Evolutionary conservation across 2,329 filamentous ascomycete species (phyloP).

Genomic region (Sclerotinia minor): DNA sequence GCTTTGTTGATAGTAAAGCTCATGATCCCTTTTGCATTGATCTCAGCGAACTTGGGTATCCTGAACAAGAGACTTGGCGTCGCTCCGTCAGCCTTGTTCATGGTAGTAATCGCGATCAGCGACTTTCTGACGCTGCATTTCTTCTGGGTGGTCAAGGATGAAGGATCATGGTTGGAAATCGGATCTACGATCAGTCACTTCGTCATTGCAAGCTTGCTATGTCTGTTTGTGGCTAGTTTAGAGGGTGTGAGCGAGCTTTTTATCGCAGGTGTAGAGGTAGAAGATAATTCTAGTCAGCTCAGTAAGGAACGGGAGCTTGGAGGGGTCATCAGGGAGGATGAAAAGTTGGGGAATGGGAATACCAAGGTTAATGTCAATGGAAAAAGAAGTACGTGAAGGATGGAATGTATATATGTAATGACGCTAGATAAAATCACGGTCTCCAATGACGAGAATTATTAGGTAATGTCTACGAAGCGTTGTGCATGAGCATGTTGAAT

Average conservation of each 20-base stretch:
- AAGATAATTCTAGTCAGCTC: slow-evolving; percentile 36
- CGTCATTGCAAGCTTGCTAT: slow-evolving; percentile 83
- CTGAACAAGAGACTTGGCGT: slow-evolving; percentile 82
- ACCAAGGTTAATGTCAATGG: slow-evolving; percentile 25
- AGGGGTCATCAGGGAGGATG: slow-evolving; percentile 26
- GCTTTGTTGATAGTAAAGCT: slow-evolving; percentile 86
- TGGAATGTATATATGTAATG: slow-evolving; percentile 13
- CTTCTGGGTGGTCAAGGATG: slow-evolving; percentile 96
- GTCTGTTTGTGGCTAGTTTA: slow-evolving; percentile 84
- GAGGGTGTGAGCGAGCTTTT: slow-evolving; percentile 85
- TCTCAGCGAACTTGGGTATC: slow-evolving; percentile 92
- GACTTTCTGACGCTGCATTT: slow-evolving; percentile 93
- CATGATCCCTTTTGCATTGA: slow-evolving; percentile 87
- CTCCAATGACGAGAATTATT: not conserved
- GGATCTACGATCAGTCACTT: slow-evolving; percentile 97
- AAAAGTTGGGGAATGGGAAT: slow-evolving; percentile 28
- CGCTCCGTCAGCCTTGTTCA: slow-evolving; percentile 85
- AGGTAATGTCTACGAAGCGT: no score
- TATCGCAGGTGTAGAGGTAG: slow-evolving; percentile 75
- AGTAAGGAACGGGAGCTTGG: slow-evolving; percentile 39
- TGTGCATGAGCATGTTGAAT: not conserved
- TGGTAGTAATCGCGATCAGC: slow-evolving; percentile 87
- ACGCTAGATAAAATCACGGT: slow-evolving; percentile 1
- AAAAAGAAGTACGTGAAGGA: slow-evolving; percentile 24
- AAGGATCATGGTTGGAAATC: slow-evolving; percentile 96